Conservation (phyloP, 2,329 filamentous ascomycete species). For the Mycocentrospora acerina region DNA sequence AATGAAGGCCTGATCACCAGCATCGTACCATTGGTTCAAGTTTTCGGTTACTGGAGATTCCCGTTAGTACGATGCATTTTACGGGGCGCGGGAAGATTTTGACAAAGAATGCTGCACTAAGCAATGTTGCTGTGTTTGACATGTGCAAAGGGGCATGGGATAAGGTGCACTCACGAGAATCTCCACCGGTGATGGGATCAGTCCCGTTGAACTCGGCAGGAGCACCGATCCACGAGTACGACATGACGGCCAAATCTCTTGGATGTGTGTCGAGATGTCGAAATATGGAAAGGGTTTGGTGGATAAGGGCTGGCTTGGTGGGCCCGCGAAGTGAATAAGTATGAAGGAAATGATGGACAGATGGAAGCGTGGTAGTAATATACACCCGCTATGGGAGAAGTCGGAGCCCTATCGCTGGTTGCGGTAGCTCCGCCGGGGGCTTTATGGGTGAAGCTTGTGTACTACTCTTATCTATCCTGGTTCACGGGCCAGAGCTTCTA, state of each 20-base stretch:
- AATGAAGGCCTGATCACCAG: slow-evolving; percentile 94
- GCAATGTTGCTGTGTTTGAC: slow-evolving; percentile 13
- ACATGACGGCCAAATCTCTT: slow-evolving; percentile 42
- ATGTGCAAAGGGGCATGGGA: slow-evolving; percentile 20
- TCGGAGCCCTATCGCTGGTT: slow-evolving; percentile 34
- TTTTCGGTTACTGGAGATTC: slow-evolving; percentile 70
- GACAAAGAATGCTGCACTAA: slow-evolving; percentile 1
- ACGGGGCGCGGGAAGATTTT: background rate
- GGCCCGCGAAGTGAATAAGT: background rate
- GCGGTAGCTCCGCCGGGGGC: slow-evolving; percentile 30
- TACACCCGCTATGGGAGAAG: slow-evolving; percentile 32
- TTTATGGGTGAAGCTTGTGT: slow-evolving; percentile 39
- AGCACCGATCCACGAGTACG: slow-evolving; percentile 51
- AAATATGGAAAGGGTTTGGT: slow-evolving; percentile 4
- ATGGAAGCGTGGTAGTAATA: slow-evolving; percentile 33
- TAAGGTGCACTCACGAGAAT: slow-evolving; percentile 69
- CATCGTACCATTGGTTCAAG: slow-evolving; percentile 91
- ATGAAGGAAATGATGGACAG: slow-evolving; percentile 1
- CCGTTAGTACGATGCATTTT: slow-evolving; percentile 6
- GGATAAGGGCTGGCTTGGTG: background rate
- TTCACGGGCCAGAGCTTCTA: slow-evolving; percentile 34
- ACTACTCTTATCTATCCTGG: slow-evolving; percentile 42
- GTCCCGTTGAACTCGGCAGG: slow-evolving; percentile 54
- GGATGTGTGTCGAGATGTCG: slow-evolving; percentile 7
- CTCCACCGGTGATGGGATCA: slow-evolving; percentile 66